Evolutionary conservation across 1,284 basidiomycete genomes (phyloP), one percentile per base, ranked within the genome.

Genomic region (Austropuccinia psidii): DNA sequence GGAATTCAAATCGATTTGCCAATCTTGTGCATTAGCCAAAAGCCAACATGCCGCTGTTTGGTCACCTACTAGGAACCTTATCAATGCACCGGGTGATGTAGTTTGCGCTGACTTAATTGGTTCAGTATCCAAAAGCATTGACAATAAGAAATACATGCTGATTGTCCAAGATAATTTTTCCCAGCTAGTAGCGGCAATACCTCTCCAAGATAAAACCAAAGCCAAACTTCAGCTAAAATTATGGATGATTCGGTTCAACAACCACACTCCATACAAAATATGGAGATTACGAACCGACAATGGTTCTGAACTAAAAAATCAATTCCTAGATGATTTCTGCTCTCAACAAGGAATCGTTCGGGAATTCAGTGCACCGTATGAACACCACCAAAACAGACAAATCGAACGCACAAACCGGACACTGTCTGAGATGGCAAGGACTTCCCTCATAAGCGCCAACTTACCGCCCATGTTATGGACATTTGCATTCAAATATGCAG

Each of bases 351-450:
- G 35, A 4, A 66, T 66, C 15, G 21, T 13, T 4, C 47, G 39
- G 17, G 27, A 66, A 52, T 19, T 66, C 24, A 27, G 27, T 21
- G 29, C 50, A 19, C 45, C 29, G 2, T 66, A 66, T 29, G 24
- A 66, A 24, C 47, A 66, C n/a, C 45, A 66, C 19, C 64, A 66
- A 41, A 66, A 66, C 24, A 31, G 62, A 4, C 31, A 31, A 29
- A 47, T 65, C 3, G 62, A 65, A 37, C 4, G 62, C 9, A 49
- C 43, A 4, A 65, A 65, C 21, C 7, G 62, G 21, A 29, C 45
- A 1, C 45, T 65, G 3, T 31, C 47, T 4, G 62, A 65, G 2
- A 65, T 65, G 62, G 62, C 45, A 11, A 9, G 62, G 4, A 65
- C 62, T 4, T 35, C 50, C 11, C 17, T 65, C 1, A 31, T 65